A percentile compares a stretch with the other conserved stretches of the same genome.
phyloP scores from a whole-genome alignment of 805 yeast species.

The Saccharomycopsis schoenii region DNA sequence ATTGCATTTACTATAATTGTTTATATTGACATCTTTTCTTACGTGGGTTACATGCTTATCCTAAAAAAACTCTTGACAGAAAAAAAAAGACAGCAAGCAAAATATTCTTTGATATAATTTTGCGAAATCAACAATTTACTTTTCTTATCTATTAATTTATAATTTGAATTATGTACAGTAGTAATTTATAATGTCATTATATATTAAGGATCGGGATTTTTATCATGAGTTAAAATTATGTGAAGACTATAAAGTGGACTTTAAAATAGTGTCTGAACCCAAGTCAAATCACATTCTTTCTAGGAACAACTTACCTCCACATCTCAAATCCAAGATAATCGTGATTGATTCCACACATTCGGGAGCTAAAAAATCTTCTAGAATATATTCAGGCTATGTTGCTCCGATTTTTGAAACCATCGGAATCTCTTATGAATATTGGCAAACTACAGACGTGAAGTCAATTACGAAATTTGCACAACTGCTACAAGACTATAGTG shows the following conservation, averaged over 20 bases:
- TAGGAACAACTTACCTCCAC: conserved; percentile 7
- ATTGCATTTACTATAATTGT: too few relatives aligned
- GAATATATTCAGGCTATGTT: neutral
- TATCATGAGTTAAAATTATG: conserved; percentile 6
- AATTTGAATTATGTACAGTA: neutral
- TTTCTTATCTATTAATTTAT: neutral
- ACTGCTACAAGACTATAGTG: neutral
- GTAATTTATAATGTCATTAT: neutral
- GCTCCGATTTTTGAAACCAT: neutral
- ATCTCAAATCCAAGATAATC: conserved; percentile 6
- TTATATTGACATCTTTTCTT: too few relatives aligned
- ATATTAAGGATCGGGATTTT: conserved; percentile 14
- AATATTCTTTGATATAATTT: too few relatives aligned
- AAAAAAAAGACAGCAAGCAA: too few relatives aligned
- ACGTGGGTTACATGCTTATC: too few relatives aligned
- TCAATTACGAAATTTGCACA: conserved; percentile 26
- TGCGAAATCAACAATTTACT: neutral
- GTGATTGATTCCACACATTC: conserved; percentile 43
- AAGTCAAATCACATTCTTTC: neutral
- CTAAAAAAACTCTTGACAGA: too few relatives aligned
- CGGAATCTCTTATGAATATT: neutral
- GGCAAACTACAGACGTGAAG: neutral
- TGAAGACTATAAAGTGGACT: neutral
- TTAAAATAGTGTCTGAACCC: neutral
- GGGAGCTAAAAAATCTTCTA: conserved; percentile 24